Base-by-base conservation (phyloP, 169 alveolate genomes). In the Cyclospora cayetanensis region DNA sequence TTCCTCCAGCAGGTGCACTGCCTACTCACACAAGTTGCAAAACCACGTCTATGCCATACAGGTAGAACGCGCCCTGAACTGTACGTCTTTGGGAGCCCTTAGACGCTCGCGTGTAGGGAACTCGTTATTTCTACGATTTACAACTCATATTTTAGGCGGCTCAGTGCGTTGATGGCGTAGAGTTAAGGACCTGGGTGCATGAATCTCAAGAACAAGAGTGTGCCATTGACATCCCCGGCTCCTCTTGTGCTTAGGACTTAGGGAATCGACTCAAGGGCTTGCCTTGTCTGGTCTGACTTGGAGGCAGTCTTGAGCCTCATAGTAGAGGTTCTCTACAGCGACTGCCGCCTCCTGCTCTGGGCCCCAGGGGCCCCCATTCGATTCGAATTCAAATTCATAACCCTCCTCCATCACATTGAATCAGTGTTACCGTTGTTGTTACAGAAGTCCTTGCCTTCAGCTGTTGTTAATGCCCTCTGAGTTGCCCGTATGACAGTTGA, bases 321-420 rank as follows among this genome's bases (percentile, higher is more conserved):
- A 77, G 50, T 77, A 77, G 29, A 77, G 87, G 68, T 77, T 77
- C 43, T 77, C 87, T 77, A 46, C 46, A 53, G 46, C 42, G 27
- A 77, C 68, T 27, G 87, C 53, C 15, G 70, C 41, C 27, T 77
- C 87, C 70, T 77, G 70, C 35, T 77, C 87, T n/a, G 68, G 68
- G 27, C 70, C 87, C 87, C 87, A 77, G 65, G 87, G 87, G 70
- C 87, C 87, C 87, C 87, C 87, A 35, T 77, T 68, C 0, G 87
- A 77, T 68, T 77, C 87, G 35, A 43, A 77, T 68, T 77, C 87
- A 46, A 77, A 77, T 65, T 77, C 87, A 46, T 77, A 77, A 11
- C 66, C 87, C 63, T 77, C 87, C 87, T 77, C 87, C 87, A 77
- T 77, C 60, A 52, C 87, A 42, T 42, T 27, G 22, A 37, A 20